phyloP scores from a whole-genome alignment of 179 eudicot genomes.

The Vitellaria paradoxa region DNA sequence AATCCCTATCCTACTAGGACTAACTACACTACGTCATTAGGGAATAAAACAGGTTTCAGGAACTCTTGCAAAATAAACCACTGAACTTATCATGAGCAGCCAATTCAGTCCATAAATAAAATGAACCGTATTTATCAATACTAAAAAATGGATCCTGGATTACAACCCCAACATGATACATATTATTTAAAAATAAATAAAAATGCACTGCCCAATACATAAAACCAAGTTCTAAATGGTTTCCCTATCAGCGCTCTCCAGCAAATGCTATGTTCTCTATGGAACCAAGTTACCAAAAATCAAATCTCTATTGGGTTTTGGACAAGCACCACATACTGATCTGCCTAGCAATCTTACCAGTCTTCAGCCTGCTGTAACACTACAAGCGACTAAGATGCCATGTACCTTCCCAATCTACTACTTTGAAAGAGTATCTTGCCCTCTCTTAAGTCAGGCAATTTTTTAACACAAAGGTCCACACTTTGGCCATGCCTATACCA shows the following conservation, averaged over 20 bases:
- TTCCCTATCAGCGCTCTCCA: not conserved
- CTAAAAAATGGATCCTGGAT: too few relatives aligned
- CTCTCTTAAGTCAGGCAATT: not conserved
- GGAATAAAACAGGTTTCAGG: not conserved
- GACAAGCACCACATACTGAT: not conserved
- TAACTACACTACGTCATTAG: not conserved
- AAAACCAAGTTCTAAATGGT: not conserved
- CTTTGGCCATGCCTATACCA: too few relatives aligned
- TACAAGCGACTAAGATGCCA: not conserved
- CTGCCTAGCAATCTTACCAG: not conserved
- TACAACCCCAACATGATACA: too few relatives aligned
- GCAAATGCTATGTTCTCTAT: not conserved
- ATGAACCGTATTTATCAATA: not conserved
- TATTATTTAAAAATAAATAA: too few relatives aligned
- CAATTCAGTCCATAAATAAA: not conserved
- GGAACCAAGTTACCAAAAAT: not conserved
- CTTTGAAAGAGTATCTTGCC: constrained; percentile 1
- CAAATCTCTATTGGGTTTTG: not conserved
- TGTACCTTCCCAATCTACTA: not conserved
- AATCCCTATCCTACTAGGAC: not conserved
- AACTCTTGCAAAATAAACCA: not conserved
- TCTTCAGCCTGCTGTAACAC: not conserved
- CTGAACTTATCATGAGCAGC: not conserved
- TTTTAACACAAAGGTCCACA: not conserved
- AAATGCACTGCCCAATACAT: not conserved